Evolutionary conservation across 2,329 filamentous ascomycete genomes (phyloP).

Genomic region (Aciculosporium take): DNA sequence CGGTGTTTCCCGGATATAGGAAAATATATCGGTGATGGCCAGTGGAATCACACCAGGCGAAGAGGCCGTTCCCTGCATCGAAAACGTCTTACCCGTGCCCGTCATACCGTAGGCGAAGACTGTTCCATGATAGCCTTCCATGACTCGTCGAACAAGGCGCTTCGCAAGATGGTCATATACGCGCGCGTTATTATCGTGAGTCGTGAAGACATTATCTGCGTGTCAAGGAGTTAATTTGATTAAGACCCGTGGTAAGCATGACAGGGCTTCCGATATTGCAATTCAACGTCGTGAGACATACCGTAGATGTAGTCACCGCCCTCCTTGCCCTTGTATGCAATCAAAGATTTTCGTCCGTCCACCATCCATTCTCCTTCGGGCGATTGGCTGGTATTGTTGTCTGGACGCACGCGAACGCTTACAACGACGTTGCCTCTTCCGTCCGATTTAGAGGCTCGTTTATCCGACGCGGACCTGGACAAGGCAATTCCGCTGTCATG

Average conservation of each 20-base stretch:
- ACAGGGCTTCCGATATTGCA: neutral
- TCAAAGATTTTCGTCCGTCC: conserved; percentile 66
- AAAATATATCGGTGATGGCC: conserved; percentile 97
- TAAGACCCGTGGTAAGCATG: conserved; percentile 10
- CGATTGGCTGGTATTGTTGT: conserved; percentile 48
- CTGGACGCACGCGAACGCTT: conserved; percentile 84
- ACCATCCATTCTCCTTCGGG: conserved; percentile 82
- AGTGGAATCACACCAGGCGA: conserved; percentile 93
- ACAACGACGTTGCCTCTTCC: conserved; percentile 90
- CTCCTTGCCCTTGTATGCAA: conserved; percentile 77
- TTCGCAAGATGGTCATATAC: conserved; percentile 94
- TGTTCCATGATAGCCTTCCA: conserved; percentile 98
- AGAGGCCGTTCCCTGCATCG: conserved; percentile 94
- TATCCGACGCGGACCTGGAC: conserved; percentile 23
- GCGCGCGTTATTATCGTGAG: conserved; percentile 82
- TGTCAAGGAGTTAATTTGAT: no score
- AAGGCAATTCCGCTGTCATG: conserved; percentile 14
- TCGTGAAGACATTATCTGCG: conserved; percentile 88
- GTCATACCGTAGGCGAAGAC: conserved; percentile 99
- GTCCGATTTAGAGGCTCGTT: conserved; percentile 44
- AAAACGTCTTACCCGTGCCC: conserved; percentile 96
- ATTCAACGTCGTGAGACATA: conserved; percentile 27
- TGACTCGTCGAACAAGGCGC: conserved; percentile 83
- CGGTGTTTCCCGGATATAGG: conserved; percentile 93
- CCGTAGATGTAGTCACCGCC: conserved; percentile 87